phyloP scores from a whole-genome alignment of 2,329 filamentous ascomycete species.

The Claviceps africana region DNA sequence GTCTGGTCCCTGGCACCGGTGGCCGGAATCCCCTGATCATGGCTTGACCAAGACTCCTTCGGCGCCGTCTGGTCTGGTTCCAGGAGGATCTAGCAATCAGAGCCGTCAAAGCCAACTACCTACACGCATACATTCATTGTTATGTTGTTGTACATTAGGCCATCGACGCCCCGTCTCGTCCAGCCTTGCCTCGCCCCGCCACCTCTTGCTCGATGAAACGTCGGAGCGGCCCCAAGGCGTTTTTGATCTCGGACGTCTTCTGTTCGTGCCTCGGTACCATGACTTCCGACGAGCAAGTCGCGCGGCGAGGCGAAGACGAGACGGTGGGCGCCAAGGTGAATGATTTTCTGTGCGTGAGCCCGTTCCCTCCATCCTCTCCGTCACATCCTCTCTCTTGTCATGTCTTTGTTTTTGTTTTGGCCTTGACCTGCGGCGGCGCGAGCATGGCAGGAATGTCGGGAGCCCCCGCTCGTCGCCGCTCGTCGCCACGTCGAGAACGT shows the following conservation, averaged over 20 bases:
- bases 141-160: not conserved
- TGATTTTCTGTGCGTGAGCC: constrained; percentile 19
- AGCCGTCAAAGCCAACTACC: not conserved
- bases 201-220: not conserved
- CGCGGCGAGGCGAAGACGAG: constrained; percentile 6
- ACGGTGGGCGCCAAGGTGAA: constrained; percentile 19
- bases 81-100: not conserved
- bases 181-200: not conserved
- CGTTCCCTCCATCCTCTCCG: constrained; percentile 1
- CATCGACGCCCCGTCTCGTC: not conserved
- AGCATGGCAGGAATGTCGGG: not conserved
- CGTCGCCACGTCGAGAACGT: not conserved
- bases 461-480: too few species aligned
- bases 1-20: not conserved
- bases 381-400: too few species aligned
- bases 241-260: not conserved
- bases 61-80: not conserved
- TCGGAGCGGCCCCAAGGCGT: not conserved
- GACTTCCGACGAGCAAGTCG: not conserved
- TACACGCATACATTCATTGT: not conserved
- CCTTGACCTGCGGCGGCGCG: not conserved
- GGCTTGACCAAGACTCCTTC: not conserved
- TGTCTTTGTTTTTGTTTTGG: not conserved
- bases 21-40: not conserved
- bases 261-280: not conserved